A percentile compares a stretch with the other conserved stretches of the same genome.
phyloP scores from a whole-genome alignment of 768 basidiomycete species.

The Boletus speciosus region DNA sequence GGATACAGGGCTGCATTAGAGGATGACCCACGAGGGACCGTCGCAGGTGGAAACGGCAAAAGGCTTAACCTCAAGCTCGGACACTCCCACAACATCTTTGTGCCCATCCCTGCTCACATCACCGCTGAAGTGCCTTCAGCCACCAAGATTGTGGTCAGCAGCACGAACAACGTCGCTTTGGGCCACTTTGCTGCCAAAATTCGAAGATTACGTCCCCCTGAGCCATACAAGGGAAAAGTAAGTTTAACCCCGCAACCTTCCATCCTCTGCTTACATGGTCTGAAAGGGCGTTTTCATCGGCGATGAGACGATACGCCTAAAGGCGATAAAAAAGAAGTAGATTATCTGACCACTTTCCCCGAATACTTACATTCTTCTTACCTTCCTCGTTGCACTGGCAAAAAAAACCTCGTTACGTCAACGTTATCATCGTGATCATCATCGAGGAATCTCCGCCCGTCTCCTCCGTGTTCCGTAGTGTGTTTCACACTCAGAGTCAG shows the following conservation, averaged over 20 bases:
- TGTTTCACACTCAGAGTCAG: not conserved
- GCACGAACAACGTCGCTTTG: conserved; percentile 84
- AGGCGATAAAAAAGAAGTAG: conserved; percentile 67
- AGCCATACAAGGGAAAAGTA: conserved; percentile 98
- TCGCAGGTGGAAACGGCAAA: conserved; percentile 56
- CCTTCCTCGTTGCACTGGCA: not conserved
- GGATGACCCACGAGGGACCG: conserved; percentile 63
- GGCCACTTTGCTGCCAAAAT: conserved; percentile 88
- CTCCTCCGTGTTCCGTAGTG: too few species aligned
- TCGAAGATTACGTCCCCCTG: conserved; percentile 80
- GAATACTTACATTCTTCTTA: conserved; percentile 2
- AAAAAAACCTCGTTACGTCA: not conserved
- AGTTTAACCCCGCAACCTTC: conserved; percentile 24
- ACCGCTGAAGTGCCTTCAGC: conserved; percentile 31
- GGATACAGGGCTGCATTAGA: conserved; percentile 70
- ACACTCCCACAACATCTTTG: conserved; percentile 81
- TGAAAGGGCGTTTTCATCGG: conserved; percentile 85
- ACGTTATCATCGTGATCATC: not conserved
- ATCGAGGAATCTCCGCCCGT: not conserved
- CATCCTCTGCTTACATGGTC: conserved; percentile 1
- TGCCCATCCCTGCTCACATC: conserved; percentile 80
- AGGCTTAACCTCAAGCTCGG: conserved; percentile 87
- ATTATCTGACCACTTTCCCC: conserved; percentile 10
- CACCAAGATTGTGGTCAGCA: conserved; percentile 78
- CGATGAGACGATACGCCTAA: conserved; percentile 60